Percentiles rank a stretch among this genome's conserved stretches.
Conservation (phyloP, 345 rosid genomes). For the Dipteronia dyeriana region DNA sequence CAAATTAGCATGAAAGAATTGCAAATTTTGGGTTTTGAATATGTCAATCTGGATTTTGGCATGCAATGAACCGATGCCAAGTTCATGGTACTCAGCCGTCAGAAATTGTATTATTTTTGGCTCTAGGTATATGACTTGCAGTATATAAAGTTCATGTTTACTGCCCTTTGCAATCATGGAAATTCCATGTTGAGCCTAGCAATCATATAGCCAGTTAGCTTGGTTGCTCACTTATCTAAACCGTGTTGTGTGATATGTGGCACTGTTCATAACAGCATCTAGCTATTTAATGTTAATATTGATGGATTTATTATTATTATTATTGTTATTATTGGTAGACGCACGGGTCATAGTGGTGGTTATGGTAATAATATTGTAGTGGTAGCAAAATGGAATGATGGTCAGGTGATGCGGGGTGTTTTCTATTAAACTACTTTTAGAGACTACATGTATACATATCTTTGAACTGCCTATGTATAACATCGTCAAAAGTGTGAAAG, state of each 20-base stretch:
- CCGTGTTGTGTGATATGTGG: neutral
- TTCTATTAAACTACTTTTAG: neutral
- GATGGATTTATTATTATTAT: neutral
- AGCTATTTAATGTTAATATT: neutral
- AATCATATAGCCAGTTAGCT: neutral
- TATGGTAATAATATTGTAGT: neutral
- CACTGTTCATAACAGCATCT: neutral
- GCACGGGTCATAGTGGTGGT: neutral
- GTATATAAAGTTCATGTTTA: conserved; percentile 6
- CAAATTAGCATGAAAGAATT: neutral
- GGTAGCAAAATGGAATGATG: neutral
- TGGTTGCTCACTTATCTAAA: neutral
- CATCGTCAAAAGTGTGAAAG: conserved; percentile 21
- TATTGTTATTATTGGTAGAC: neutral
- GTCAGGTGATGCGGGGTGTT: neutral
- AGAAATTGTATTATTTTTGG: neutral
- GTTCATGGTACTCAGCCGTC: neutral
- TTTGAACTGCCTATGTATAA: conserved; percentile 20
- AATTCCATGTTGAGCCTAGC: neutral
- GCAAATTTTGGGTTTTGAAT: neutral
- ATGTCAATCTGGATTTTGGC: neutral
- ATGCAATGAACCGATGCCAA: neutral
- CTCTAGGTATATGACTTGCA: neutral
- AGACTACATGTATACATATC: neutral
- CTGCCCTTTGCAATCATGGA: neutral